Percentiles rank a stretch among this genome's conserved stretches.
Conservation (phyloP, 768 basidiomycete species). For the Trametopsis cervina region DNA sequence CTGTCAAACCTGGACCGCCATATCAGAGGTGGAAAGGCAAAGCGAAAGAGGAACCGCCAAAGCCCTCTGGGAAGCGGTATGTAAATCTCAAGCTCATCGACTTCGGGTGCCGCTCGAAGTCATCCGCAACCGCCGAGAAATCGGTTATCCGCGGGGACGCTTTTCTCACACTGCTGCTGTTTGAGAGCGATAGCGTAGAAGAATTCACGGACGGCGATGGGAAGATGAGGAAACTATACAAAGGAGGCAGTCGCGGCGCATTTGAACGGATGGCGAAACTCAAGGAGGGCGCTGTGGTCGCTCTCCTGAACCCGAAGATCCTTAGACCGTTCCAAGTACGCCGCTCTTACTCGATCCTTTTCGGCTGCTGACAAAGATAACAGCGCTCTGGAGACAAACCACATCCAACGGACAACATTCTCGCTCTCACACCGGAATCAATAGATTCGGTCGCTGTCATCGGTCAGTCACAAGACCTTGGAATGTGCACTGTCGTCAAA, state of each 20-base stretch:
- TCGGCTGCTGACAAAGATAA: not conserved
- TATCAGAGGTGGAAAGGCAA: slow-evolving; percentile 23
- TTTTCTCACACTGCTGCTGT: slow-evolving; percentile 73
- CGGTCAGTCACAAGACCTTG: slow-evolving; percentile 82
- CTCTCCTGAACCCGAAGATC: slow-evolving; percentile 81
- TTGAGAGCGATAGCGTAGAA: slow-evolving; percentile 78
- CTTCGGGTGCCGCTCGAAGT: slow-evolving; percentile 59
- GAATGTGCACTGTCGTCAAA: slow-evolving; percentile 72
- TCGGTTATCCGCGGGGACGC: slow-evolving; percentile 74
- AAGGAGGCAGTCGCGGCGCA: slow-evolving; percentile 87
- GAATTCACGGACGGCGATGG: slow-evolving; percentile 44
- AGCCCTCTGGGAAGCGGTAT: slow-evolving; percentile 67
- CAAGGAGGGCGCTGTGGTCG: slow-evolving; percentile 84
- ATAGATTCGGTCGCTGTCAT: slow-evolving; percentile 77
- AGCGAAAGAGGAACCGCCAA: slow-evolving; percentile 28
- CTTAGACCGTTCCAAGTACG: slow-evolving; percentile 78
- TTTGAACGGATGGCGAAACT: slow-evolving; percentile 85
- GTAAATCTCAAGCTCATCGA: slow-evolving; percentile 82
- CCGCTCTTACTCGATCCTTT: slow-evolving; percentile 13
- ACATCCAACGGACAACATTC: slow-evolving; percentile 73
- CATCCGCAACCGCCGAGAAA: slow-evolving; percentile 47
- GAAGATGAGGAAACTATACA: slow-evolving; percentile 59
- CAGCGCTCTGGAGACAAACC: slow-evolving; percentile 49
- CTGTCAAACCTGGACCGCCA: slow-evolving; percentile 4
- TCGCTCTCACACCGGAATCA: slow-evolving; percentile 83